These are phyloP conservation scores for Conticribra guillardii DNA, from an alignment of 108 stramenopile genomes.

Conservation along the genomic window DNA sequence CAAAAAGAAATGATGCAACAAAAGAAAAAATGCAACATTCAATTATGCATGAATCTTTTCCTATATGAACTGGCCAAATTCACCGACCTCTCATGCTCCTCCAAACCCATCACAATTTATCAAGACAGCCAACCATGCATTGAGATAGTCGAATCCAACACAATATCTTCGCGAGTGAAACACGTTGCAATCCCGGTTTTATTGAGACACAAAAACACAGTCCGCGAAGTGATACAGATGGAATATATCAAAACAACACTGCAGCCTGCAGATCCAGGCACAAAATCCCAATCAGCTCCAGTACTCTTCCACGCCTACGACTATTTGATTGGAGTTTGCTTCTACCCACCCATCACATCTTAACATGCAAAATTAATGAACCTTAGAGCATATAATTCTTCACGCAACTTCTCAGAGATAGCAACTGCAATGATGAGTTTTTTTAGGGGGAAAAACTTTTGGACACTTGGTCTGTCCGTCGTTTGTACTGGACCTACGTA, in stretches of 20 bases:
- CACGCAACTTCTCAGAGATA: background rate
- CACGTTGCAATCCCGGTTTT: slow-evolving; percentile 5
- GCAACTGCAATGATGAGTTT: too few relatives aligned
- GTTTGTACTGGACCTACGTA: too few relatives aligned
- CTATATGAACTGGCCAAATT: slow-evolving; percentile 6
- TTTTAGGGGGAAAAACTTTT: too few relatives aligned
- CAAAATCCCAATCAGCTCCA: slow-evolving; percentile 12
- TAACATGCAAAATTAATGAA: slow-evolving; percentile 2
- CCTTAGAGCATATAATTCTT: background rate
- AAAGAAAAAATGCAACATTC: too few relatives aligned
- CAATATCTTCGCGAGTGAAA: slow-evolving; percentile 8
- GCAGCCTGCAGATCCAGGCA: slow-evolving; percentile 8
- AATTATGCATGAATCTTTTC: too few relatives aligned
- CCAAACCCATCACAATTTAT: slow-evolving; percentile 2
- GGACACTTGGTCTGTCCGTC: too few relatives aligned
- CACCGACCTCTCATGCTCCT: background rate
- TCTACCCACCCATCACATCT: slow-evolving; percentile 16
- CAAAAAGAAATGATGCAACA: too few relatives aligned
- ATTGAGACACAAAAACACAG: slow-evolving; percentile 3
- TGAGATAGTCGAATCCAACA: background rate
- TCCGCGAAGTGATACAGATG: background rate
- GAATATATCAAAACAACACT: slow-evolving; percentile 5
- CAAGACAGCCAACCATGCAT: slow-evolving; percentile 23
- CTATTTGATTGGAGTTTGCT: slow-evolving; percentile 5
- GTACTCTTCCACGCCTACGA: slow-evolving; percentile 1